Conservation (phyloP, 1,284 basidiomycete species). For the Heterobasidion parviporum region DNA sequence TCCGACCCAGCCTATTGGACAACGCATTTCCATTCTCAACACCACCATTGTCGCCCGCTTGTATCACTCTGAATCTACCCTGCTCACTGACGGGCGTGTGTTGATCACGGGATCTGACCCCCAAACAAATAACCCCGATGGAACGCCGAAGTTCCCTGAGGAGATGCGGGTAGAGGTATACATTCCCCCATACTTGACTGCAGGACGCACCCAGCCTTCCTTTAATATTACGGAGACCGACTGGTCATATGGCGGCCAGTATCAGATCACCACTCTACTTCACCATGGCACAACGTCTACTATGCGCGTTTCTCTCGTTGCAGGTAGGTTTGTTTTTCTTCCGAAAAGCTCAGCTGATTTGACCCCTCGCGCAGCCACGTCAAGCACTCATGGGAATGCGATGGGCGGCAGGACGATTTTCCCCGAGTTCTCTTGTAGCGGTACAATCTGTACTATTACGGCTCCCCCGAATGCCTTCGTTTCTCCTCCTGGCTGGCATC, state of each 20-base stretch:
- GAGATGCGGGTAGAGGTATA: conserved; percentile 75
- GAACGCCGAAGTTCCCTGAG: conserved; percentile 40
- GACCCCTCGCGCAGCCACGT: conserved; percentile 36
- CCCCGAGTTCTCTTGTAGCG: conserved; percentile 55
- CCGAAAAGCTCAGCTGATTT: conserved; percentile 1
- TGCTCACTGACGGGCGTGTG: conserved; percentile 63
- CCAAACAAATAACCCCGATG: conserved; percentile 33
- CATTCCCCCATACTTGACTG: conserved; percentile 61
- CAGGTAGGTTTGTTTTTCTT: conserved; percentile 29
- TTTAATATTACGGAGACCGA: conserved; percentile 51
- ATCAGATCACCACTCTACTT: conserved; percentile 45
- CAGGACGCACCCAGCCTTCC: conserved; percentile 47
- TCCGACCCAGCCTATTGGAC: conserved; percentile 47
- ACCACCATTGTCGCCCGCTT: conserved; percentile 72
- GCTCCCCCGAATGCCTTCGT: conserved; percentile 62
- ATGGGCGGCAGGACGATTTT: conserved; percentile 68
- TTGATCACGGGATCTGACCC: conserved; percentile 72
- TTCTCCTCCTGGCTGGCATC: conserved; percentile 71
- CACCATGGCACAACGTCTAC: conserved; percentile 46
- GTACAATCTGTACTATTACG: conserved; percentile 55
- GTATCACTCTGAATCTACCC: conserved; percentile 70
- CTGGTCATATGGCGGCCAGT: conserved; percentile 46
- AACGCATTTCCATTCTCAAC: conserved; percentile 58
- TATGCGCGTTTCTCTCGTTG: conserved; percentile 58
- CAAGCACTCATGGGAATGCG: conserved; percentile 72